Conservation (phyloP, 768 basidiomycete species). For the Boletus reticulatus region DNA sequence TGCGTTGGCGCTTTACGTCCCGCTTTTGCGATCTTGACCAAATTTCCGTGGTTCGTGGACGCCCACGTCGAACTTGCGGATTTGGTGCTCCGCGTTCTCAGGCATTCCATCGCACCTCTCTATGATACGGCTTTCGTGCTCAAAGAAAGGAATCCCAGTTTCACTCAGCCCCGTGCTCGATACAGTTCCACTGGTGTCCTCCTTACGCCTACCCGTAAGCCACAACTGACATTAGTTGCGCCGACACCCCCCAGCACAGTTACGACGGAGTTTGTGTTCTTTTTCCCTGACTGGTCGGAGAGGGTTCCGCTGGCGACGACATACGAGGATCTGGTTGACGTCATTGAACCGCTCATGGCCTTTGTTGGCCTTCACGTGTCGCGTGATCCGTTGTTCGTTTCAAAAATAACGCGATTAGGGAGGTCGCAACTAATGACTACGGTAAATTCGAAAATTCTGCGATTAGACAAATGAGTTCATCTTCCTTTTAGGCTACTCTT, state of each 20-base stretch:
- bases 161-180: constrained; percentile 59
- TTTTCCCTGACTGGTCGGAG: constrained; percentile 83
- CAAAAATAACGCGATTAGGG: constrained; percentile 79
- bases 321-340: constrained; percentile 67
- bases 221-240: constrained; percentile 68
- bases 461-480: constrained; percentile 3
- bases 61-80: constrained; percentile 84
- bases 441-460: constrained; percentile 33
- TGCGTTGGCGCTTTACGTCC: constrained; percentile 81
- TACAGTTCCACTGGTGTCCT: constrained; percentile 58
- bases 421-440: constrained; percentile 58
- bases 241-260: constrained; percentile 81
- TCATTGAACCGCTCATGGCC: constrained; percentile 76
- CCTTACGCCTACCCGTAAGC: constrained; percentile 54
- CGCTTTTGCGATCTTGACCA: constrained; percentile 73
- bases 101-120: constrained; percentile 64
- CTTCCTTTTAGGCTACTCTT: constrained; percentile 37
- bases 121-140: constrained; percentile 51
- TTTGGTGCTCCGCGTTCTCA: constrained; percentile 74
- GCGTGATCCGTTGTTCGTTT: constrained; percentile 73
- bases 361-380: constrained; percentile 81
- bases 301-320: constrained; percentile 62
- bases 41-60: constrained; percentile 83
- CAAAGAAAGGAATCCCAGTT: constrained; percentile 63
- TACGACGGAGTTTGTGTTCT: constrained; percentile 80